Evolutionary conservation across 495 filamentous ascomycete genomes (phyloP), one percentile per base, ranked within the genome.

Genomic region (Daldinia loculata): DNA sequence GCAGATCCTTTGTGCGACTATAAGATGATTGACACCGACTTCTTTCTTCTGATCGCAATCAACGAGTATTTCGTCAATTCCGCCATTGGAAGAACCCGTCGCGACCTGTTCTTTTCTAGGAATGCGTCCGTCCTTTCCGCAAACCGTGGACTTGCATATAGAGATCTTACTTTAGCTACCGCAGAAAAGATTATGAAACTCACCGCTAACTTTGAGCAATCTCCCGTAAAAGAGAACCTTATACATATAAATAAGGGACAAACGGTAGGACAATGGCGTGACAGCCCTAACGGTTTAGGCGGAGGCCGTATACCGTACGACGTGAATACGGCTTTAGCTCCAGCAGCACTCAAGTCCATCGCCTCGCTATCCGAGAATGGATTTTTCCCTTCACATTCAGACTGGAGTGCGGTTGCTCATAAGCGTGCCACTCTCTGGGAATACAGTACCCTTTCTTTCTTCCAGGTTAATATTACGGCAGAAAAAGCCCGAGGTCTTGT

Each of bases 1-100:
- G 85, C 79, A n/a, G 84, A 81, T 9, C 85, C 88, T 14, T 72
- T 71, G 9, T 91, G 83, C 74, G 84, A 86, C 60, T 90, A 91
- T 67, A 84, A 83, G 56, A 91, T 90, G 89, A 76, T 91, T 36
- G 89, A 91, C 66, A 84, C 88, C n/a, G 87, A 91, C 67, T 89
- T 86, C 67, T 90, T 82, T 63, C 80, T 90, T 2, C 84, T 84
- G 3, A 75, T 89, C 15, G 68, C 88, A 29, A 82, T 91, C 80
- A 78, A 86, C 51, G 80, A 83, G 52, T 90, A 90, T 74, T 87
- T 91, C 56, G 61, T 88, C 17, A 72, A 85, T 29, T 84, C 83
- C 14, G 62, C 74, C 0, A 67, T 79, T 14, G 87, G 87, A 7
- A 70, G 72, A 45, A 71, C 72, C 1, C 77, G 86, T 39, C 74